A percentile compares a stretch with the other conserved stretches of the same genome.
phyloP scores from a whole-genome alignment of 163 green algal species.

The Volvox carteri region DNA sequence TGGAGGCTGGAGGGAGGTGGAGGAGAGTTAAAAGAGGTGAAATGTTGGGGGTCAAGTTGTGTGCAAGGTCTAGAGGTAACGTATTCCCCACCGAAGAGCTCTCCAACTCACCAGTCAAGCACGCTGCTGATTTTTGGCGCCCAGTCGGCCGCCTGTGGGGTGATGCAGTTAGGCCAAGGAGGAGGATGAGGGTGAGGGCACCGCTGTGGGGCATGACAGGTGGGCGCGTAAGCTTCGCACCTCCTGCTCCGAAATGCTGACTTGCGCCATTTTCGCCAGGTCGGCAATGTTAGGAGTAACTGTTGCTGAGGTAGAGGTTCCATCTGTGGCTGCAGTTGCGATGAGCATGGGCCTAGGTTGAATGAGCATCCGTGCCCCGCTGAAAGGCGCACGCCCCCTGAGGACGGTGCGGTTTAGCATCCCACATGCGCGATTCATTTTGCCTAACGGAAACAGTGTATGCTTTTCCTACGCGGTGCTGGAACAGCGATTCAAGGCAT shows the following conservation, averaged over 20 bases:
- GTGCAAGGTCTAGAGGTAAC: no score
- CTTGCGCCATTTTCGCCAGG: constrained; percentile 79
- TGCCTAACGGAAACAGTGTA: no score
- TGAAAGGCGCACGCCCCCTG: constrained; percentile 15
- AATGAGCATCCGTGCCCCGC: neutral
- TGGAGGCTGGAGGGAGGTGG: no score
- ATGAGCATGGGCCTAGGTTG: neutral
- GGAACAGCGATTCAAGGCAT: no score
- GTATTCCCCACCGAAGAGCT: no score
- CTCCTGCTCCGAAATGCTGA: constrained; percentile 78
- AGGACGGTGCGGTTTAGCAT: constrained; percentile 29
- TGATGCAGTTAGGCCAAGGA: neutral
- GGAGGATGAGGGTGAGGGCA: neutral
- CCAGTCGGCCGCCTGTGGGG: constrained; percentile 78
- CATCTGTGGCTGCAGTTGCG: neutral
- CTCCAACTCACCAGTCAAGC: constrained; percentile 85
- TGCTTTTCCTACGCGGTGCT: no score
- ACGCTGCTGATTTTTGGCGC: constrained; percentile 83
- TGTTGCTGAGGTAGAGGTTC: neutral
- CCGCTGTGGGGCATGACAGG: neutral
- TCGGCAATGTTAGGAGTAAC: constrained; percentile 72
- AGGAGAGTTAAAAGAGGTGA: no score
- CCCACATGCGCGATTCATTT: neutral
- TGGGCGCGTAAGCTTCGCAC: constrained; percentile 44
- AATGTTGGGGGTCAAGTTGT: no score